Percentiles rank a stretch among this genome's conserved stretches.
phyloP scores from a whole-genome alignment of 768 basidiomycete genomes.

The Kwoniella mangroviensis region DNA sequence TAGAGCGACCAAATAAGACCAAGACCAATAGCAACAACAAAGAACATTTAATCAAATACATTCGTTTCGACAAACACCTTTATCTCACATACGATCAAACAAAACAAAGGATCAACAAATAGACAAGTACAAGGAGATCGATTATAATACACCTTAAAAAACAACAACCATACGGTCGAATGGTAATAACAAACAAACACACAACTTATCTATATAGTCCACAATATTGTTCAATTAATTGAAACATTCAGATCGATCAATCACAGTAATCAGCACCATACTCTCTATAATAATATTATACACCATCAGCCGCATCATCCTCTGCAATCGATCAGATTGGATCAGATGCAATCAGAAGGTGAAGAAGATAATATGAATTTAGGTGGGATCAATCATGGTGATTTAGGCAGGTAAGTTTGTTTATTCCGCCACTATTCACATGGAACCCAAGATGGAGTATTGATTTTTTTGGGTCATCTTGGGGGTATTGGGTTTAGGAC shows the following conservation, averaged over 20 bases:
- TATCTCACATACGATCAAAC: background rate
- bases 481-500: slow-evolving; percentile 44
- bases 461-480: background rate
- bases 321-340: slow-evolving; percentile 3
- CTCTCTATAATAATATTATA: too few species aligned
- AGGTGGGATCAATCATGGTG: slow-evolving; percentile 41
- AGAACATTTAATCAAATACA: background rate
- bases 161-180: background rate
- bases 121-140: background rate
- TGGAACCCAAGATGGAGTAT: background rate
- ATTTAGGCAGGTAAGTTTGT: slow-evolving; percentile 39
- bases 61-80: background rate
- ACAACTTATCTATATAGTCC: background rate
- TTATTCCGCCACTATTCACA: background rate
- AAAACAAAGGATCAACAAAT: background rate
- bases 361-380: slow-evolving; percentile 41
- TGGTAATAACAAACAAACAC: background rate
- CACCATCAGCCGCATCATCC: background rate
- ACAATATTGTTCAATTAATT: background rate
- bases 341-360: background rate
- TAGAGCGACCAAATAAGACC: background rate
- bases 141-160: too few species aligned
- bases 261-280: too few species aligned
- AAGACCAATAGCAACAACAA: background rate
- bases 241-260: too few species aligned